Evolutionary conservation across 345 rosid genomes (phyloP), one percentile per base, ranked within the genome.

Genomic region (Rubroshorea leprosula): DNA sequence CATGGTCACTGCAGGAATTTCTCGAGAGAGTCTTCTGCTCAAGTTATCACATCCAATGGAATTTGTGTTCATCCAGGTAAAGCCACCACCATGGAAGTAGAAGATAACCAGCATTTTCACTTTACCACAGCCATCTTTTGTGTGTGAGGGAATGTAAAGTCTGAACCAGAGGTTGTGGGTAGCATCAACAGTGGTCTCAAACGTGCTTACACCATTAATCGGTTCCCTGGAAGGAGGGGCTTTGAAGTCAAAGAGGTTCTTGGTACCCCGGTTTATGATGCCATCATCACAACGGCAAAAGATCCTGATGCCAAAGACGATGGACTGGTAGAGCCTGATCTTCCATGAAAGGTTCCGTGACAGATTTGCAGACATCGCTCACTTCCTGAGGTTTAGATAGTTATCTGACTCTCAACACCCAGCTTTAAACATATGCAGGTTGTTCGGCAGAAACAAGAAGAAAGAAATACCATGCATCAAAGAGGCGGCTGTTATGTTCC

Each of bases 61-160:
- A 17, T 22, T 24, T 7, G 50, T 38, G 12, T 27, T 20, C 49
- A 39, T 12, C 4, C 35, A 61, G 13, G 49, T 48, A 26, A 61
- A 61, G 16, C 65, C 65, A 0, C 57, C 65, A 4, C 65, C 65
- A 5, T 61, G 65, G 18, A 61, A 61, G 39, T 38, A 61, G 24
- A 61, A 0, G 6, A 61, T 24, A 15, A 50, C 39, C 3, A 57
- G 65, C 27, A 35, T 4, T 16, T 25, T 38, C 19, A 13, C 56
- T 24, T 51, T 47, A 17, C 18, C n/a, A 3, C 20, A 1, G 50
- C n/a, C n/a, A n/a, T n/a, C n/a, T n/a, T n/a, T n/a, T n/a, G n/a
- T n/a, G n/a, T n/a, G n/a, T n/a, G 18, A 51, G 44, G 56, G 55
- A 18, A 39, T 2, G 20, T 23, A 61, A 11, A 50, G 15, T 17